Evolutionary conservation across 2,329 filamentous ascomycete species (phyloP).

Genomic region (Fusarium nygamai): DNA sequence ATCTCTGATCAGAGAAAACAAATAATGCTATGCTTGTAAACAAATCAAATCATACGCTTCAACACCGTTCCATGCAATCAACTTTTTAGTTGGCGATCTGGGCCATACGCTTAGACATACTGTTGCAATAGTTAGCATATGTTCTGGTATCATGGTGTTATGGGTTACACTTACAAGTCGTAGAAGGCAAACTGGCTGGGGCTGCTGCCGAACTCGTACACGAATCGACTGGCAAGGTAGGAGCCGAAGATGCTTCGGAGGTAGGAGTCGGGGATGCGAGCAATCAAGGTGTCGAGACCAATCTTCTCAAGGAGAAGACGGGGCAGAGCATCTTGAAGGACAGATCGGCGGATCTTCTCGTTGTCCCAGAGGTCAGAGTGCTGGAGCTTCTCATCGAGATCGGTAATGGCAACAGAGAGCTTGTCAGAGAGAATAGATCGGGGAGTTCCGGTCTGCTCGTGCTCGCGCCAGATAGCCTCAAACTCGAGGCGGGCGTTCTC

Average conservation of each 20-base stretch:
- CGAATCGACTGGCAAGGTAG: constrained; percentile 93
- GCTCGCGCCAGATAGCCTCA: constrained; percentile 97
- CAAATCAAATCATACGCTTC: constrained; percentile 33
- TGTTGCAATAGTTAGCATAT: constrained; percentile 51
- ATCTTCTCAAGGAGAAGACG: constrained; percentile 87
- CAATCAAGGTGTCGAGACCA: constrained; percentile 86
- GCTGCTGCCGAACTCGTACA: constrained; percentile 92
- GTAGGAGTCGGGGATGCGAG: constrained; percentile 90
- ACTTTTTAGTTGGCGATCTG: constrained; percentile 48
- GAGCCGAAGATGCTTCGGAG: constrained; percentile 95
- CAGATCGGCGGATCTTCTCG: constrained; percentile 76
- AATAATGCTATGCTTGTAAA: constrained; percentile 43
- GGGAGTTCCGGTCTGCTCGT: constrained; percentile 80
- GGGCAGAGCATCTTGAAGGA: constrained; percentile 87
- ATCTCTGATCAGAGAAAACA: constrained; percentile 37
- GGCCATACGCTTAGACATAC: constrained; percentile 74
- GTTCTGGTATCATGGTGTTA: background rate
- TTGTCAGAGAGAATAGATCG: constrained; percentile 92
- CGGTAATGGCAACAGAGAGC: constrained; percentile 92
- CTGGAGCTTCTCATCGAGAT: constrained; percentile 95
- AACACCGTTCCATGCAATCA: constrained; percentile 32
- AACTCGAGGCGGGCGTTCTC: constrained; percentile 94
- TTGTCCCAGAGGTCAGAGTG: constrained; percentile 92
- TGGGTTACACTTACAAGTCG: constrained; percentile 79
- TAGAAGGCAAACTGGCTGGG: constrained; percentile 99